Evolutionary conservation across 73 alveolate genomes (phyloP).

Genomic region (Urostyla sp.): DNA sequence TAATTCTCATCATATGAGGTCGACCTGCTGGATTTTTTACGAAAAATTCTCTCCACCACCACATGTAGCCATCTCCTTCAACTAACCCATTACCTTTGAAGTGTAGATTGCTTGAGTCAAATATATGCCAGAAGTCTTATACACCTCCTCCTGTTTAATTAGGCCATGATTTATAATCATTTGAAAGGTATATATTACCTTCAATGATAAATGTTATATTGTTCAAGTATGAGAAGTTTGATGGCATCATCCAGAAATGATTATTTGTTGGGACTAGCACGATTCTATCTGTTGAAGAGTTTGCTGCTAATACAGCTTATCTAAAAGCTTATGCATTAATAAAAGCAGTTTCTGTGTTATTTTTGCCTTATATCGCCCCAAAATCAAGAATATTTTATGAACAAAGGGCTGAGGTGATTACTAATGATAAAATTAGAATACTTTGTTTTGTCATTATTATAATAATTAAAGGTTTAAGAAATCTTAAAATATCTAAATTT

Average conservation of each 20-base stretch:
- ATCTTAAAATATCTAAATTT: no score
- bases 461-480: no score
- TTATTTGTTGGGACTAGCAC: slow-evolving; percentile 5
- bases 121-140: slow-evolving; percentile 2
- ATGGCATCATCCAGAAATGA: slow-evolving; percentile 14
- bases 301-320: slow-evolving; percentile 51
- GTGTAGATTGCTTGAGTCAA: slow-evolving; percentile 27
- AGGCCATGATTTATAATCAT: slow-evolving; percentile 35
- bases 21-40: slow-evolving; percentile 19
- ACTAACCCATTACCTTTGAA: slow-evolving; percentile 48
- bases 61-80: slow-evolving; percentile 65
- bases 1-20: slow-evolving; percentile 41
- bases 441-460: no score
- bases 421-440: no score
- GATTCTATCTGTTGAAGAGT: slow-evolving; percentile 32
- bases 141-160: background rate
- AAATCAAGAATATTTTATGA: slow-evolving; percentile 7
- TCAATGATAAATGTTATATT: slow-evolving; percentile 23
- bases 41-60: slow-evolving; percentile 62
- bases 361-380: slow-evolving; percentile 23
- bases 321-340: slow-evolving; percentile 44
- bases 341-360: slow-evolving; percentile 43
- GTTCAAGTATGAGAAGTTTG: background rate
- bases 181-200: background rate
- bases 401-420: background rate